Evolutionary conservation across 2,329 filamentous ascomycete genomes (phyloP).

Genomic region (Arthrobotrys musiformis): DNA sequence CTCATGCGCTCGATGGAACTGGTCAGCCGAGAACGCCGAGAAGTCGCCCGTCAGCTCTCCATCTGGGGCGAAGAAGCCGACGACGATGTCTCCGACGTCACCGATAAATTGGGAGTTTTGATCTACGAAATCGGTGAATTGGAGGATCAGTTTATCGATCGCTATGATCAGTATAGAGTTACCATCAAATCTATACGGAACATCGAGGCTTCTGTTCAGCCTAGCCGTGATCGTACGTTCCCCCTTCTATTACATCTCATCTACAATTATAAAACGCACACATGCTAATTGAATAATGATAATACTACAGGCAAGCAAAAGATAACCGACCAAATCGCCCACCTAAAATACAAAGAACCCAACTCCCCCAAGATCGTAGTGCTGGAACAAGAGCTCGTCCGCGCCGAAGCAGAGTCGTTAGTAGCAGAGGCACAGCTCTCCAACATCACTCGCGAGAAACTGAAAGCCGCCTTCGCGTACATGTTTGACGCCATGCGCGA

Average conservation of each 20-base stretch:
- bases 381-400: conserved; percentile 96
- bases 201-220: conserved; percentile 97
- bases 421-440: conserved; percentile 97
- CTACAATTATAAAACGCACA: not conserved
- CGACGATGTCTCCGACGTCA: conserved; percentile 98
- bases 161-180: conserved; percentile 98
- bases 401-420: conserved; percentile 97
- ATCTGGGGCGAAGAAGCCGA: conserved; percentile 96
- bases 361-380: conserved; percentile 98
- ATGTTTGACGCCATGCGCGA: conserved; percentile 97
- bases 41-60: conserved; percentile 98
- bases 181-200: conserved; percentile 99
- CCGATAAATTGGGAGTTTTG: conserved; percentile 96
- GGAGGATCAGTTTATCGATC: conserved; percentile 97
- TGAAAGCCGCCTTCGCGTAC: conserved; percentile 97
- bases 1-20: conserved; percentile 98
- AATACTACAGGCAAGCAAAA: conserved; percentile 86
- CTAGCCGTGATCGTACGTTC: conserved; percentile 88
- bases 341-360: conserved; percentile 99
- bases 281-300: not conserved
- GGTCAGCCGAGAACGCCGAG: conserved; percentile 95
- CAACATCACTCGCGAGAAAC: conserved; percentile 99
- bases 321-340: conserved; percentile 97
- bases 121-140: conserved; percentile 99
- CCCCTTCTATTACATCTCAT: not conserved